Conservation (phyloP, 164 flowering plant species). For the Kalanchoe fedtschenkoi region DNA sequence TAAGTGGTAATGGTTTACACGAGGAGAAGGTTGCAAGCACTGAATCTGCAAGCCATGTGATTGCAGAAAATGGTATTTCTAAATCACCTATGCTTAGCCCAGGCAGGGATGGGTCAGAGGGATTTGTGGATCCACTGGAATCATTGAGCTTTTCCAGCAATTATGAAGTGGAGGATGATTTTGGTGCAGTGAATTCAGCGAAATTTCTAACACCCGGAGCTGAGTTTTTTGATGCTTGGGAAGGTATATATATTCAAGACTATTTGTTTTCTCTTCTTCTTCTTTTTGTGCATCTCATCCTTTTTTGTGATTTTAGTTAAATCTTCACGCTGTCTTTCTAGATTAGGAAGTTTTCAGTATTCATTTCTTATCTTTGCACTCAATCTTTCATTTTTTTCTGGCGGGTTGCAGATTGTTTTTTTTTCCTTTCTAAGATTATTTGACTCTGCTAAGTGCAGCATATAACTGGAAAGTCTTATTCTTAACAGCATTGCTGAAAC, state of each 20-base stretch:
- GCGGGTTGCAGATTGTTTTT: neutral
- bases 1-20: neutral
- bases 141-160: slow-evolving; percentile 47
- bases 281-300: neutral
- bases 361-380: too few species aligned
- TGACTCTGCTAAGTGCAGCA: neutral
- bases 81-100: slow-evolving; percentile 12
- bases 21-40: slow-evolving; percentile 4
- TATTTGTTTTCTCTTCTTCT: neutral
- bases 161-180: slow-evolving; percentile 39
- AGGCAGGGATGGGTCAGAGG: slow-evolving; percentile 34
- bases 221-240: slow-evolving; percentile 87
- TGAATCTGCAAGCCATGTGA: slow-evolving; percentile 9
- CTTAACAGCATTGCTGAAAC: neutral
- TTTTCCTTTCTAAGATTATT: too few species aligned
- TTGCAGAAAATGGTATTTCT: slow-evolving; percentile 9
- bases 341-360: too few species aligned
- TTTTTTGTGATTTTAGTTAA: neutral
- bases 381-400: too few species aligned
- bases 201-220: slow-evolving; percentile 27
- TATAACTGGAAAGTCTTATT: neutral
- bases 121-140: slow-evolving; percentile 62
- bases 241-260: slow-evolving; percentile 53
- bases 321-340: neutral
- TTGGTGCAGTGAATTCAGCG: slow-evolving; percentile 27